Evolutionary conservation across 176 grass and related monocot genomes (phyloP).

Genomic region (Cenchrus fungigraminus): DNA sequence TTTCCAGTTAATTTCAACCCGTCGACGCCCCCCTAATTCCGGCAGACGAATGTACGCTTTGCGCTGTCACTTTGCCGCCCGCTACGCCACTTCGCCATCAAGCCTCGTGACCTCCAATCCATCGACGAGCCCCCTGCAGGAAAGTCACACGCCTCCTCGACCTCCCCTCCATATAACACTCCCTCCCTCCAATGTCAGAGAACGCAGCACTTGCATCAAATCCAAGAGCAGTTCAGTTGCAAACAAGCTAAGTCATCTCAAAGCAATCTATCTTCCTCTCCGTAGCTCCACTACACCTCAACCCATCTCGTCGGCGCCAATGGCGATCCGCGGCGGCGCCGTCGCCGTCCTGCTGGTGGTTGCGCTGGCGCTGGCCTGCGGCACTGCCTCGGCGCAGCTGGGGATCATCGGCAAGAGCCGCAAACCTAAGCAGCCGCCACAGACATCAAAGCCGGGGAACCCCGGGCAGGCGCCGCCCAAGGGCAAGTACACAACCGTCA

Average conservation of each 20-base stretch:
- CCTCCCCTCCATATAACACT: background rate
- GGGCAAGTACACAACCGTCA: background rate
- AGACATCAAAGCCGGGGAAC: background rate
- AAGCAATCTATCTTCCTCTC: no score
- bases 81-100: background rate
- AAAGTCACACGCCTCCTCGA: background rate
- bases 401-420: no score
- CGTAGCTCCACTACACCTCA: no score
- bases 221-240: background rate
- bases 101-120: slow-evolving; percentile 9
- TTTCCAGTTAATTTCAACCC: background rate
- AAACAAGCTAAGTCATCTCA: no score
- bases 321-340: background rate
- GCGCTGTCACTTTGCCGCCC: slow-evolving; percentile 11
- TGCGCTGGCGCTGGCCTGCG: background rate
- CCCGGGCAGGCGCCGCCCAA: background rate
- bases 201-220: background rate
- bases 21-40: background rate
- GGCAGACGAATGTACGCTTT: slow-evolving; percentile 12
- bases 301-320: background rate
- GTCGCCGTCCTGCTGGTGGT: background rate
- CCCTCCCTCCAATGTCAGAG: background rate
- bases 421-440: background rate
- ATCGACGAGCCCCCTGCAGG: background rate
- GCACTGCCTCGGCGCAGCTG: background rate